Conservation (phyloP, 2,329 filamentous ascomycete genomes). For the Madurella mycetomatis region DNA sequence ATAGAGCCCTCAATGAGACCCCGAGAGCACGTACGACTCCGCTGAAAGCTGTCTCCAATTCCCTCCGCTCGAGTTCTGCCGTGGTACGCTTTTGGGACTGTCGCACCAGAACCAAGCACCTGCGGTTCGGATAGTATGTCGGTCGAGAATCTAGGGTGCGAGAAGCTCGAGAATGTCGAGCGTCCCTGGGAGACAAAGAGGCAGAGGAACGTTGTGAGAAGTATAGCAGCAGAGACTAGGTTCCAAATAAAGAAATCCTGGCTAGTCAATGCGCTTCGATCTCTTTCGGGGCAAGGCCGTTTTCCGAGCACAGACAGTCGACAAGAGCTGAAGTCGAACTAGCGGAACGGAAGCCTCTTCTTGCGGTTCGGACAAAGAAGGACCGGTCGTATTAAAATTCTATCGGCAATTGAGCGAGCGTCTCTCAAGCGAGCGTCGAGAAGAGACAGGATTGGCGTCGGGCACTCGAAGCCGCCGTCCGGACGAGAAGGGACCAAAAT, state of each 20-base stretch:
- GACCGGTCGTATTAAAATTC: constrained; percentile 21
- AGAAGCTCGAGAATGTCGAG: neutral
- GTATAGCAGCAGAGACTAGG: constrained; percentile 3
- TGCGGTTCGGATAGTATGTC: neutral
- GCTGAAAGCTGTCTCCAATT: neutral
- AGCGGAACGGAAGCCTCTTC: constrained; percentile 8
- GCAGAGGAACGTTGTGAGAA: neutral
- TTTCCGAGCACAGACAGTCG: constrained; percentile 14
- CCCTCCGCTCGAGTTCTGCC: neutral
- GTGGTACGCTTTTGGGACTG: neutral
- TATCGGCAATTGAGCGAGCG: constrained; percentile 19
- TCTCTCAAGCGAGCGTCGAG: constrained; percentile 24
- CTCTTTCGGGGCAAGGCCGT: constrained; percentile 5
- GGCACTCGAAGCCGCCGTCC: constrained; percentile 6
- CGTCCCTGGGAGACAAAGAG: constrained; percentile 8
- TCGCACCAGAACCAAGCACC: neutral
- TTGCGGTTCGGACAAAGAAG: constrained; percentile 19
- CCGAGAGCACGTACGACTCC: neutral
- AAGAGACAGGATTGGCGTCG: constrained; percentile 18
- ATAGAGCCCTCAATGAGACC: constrained; percentile 12
- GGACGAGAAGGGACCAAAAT: constrained; percentile 1
- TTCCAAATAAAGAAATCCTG: constrained; percentile 22
- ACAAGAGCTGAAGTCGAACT: constrained; percentile 8
- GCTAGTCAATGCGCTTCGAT: constrained; percentile 14
- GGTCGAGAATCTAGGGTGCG: neutral